Evolutionary conservation across 2,329 filamentous ascomycete genomes (phyloP), one percentile per base, ranked within the genome.

Genomic region (Cladosporium austrohemisphaericum): DNA sequence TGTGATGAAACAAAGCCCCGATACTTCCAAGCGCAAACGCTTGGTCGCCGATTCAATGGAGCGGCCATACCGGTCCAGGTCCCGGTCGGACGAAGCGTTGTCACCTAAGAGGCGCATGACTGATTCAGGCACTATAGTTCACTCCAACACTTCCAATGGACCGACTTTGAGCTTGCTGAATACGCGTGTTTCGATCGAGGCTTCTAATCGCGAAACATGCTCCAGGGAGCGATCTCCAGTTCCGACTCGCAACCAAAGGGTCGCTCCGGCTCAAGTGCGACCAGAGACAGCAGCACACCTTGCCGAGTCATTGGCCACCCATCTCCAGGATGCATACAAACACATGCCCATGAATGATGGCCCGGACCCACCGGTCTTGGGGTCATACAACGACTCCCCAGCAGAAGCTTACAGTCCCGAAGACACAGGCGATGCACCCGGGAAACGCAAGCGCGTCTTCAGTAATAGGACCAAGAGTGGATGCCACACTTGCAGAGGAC

Each of bases 401-500:
- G 14, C 11, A 2, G 32, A 47, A 4, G 22, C 31, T 18, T 50
- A 50, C 16, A 50, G 38, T 16, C 37, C 38, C 22, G 38, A 33
- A 22, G 47, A 41, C 5, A 16, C 18, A 4, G 41, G 49, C 25
- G 49, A 51, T 19, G 33, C 40, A 20, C 14, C 20, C 4, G 50
- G 19, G 86, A 86, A 85, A 67, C 72, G 84, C 41, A 88, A 88
- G 68, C 77, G 85, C 31, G 88, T 88, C 63, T 97, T 96, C 63
- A 95, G 89, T 71, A 95, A 96, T 68, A 80, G 92, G 52, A 96
- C 92, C 16, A 97, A 97, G 72, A 96, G 91, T 8, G 90, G 91
- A 25, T 97, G 92, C 67, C 82, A 95, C 70, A 97, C 92, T 5
- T 97, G 92, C 67, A 80, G 92, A 52, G 81, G 82, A 65, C 80